phyloP scores from a whole-genome alignment of 2,329 filamentous ascomycete genomes.

The Diaporthe batatas region DNA sequence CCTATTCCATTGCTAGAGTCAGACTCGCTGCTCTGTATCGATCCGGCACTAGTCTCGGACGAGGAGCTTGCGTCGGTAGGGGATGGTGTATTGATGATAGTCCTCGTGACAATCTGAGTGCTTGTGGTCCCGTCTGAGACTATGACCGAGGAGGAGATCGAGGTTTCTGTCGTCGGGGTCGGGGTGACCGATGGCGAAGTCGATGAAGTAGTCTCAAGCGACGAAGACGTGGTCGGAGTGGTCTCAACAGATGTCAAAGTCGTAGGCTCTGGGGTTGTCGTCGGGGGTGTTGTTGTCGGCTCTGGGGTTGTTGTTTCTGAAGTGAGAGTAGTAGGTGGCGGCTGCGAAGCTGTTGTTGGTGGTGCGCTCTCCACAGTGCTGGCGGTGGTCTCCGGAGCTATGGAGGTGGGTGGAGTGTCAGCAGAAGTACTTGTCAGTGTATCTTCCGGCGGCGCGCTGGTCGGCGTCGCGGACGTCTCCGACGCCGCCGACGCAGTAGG shows the following conservation, averaged over 20 bases:
- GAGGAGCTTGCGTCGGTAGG: conserved; percentile 29
- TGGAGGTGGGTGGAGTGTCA: conserved; percentile 40
- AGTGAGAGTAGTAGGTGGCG: conserved; percentile 22
- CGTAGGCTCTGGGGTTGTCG: conserved; percentile 17
- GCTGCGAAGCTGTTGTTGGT: neutral
- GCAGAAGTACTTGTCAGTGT: conserved; percentile 40
- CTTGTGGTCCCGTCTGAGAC: conserved; percentile 35
- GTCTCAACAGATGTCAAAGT: conserved; percentile 11
- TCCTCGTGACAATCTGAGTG: conserved; percentile 38
- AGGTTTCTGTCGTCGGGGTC: conserved; percentile 28
- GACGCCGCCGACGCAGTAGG: conserved; percentile 36
- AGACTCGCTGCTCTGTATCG: conserved; percentile 46
- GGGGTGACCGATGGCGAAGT: conserved; percentile 2
- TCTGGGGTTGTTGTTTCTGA: conserved; percentile 6
- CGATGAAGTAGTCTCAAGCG: conserved; percentile 16
- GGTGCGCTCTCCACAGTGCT: conserved; percentile 14
- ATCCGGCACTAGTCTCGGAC: conserved; percentile 26
- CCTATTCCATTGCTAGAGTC: conserved; percentile 61
- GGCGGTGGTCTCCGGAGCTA: conserved; percentile 34
- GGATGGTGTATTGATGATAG: conserved; percentile 42
- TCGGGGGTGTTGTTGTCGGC: conserved; percentile 22
- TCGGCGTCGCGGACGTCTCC: conserved; percentile 22
- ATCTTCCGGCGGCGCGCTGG: conserved; percentile 38
- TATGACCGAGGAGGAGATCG: conserved; percentile 30
- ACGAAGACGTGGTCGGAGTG: conserved; percentile 17